These are phyloP conservation scores for Globisporangium viniferum DNA, from an alignment of 352 stramenopile genomes.

Conservation along the genomic window DNA sequence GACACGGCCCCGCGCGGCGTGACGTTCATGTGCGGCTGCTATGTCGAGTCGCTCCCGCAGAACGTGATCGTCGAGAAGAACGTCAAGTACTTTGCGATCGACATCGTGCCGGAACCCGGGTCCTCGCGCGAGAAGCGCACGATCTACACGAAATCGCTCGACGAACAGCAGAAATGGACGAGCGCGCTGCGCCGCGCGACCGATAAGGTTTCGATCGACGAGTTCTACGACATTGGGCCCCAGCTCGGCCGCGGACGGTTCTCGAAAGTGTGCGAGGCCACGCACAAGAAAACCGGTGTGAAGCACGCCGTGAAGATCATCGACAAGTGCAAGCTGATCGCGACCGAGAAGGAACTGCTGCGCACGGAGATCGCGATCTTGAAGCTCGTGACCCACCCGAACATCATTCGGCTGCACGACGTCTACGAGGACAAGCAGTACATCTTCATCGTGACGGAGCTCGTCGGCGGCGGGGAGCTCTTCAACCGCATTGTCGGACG, in stretches of 20 bases:
- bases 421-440: conserved; percentile 92
- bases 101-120: conserved; percentile 77
- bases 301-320: conserved; percentile 93
- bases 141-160: conserved; percentile 77
- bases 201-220: conserved; percentile 86
- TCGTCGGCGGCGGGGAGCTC: conserved; percentile 94
- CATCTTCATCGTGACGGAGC: conserved; percentile 99
- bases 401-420: conserved; percentile 85
- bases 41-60: conserved; percentile 61
- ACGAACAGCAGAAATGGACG: conserved; percentile 81
- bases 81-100: conserved; percentile 83
- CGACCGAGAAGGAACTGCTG: conserved; percentile 87
- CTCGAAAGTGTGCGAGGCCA: conserved; percentile 83
- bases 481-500: conserved; percentile 95
- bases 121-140: conserved; percentile 67
- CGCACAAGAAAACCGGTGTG: conserved; percentile 50
- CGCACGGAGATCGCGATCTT: conserved; percentile 93
- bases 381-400: conserved; percentile 88
- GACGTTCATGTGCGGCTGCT: conserved; percentile 79
- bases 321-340: conserved; percentile 87
- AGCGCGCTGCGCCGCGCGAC: conserved; percentile 69
- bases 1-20: conserved; percentile 71
- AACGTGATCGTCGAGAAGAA: conserved; percentile 72
- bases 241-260: conserved; percentile 89
- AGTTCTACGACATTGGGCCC: conserved; percentile 87